Base-by-base conservation (phyloP, 768 basidiomycete species). In the Tylopilus rubrobrunneus region DNA sequence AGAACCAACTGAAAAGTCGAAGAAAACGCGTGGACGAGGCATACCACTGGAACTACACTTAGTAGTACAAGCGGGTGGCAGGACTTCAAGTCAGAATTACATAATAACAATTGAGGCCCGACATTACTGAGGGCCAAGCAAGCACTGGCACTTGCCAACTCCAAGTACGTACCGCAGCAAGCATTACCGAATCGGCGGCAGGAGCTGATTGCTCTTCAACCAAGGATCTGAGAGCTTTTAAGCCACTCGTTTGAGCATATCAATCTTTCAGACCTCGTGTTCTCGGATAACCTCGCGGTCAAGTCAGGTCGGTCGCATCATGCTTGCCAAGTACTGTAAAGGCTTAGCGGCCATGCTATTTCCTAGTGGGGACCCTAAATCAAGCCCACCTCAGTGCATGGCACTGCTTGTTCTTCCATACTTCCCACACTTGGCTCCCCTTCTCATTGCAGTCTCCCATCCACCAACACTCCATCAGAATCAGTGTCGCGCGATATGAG, bases 1-100 rank as follows among this genome's bases (percentile, higher is more conserved):
- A 55, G 71, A 67, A 53, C 77, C 80, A 48, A 84, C 65, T 17
- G 78, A 65, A 64, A 89, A 76, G 63, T 90, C 86, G 51, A 90
- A 74, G 67, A 89, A 90, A 3, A 84, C 81, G 58, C 89, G 78
- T 17, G 84, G 79, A 19, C 73, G 76, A 44, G 75, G 70, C 82
- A 83, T 84, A 31, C 10, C 2, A 8, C 31, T 31, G 9, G 6
- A 29, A 29, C 19, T 19, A 19, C 19, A 19, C 19, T 19, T 19
- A 19, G 19, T 19, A 25, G 25, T 25, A 25, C 25, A 25, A 25
- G 25, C 25, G 19, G 19, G 19, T 19, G 19, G 19, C 19, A 19
- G 19, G 19, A 19, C 19, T 25, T 25, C 25, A 11, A 31, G 31
- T 8, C 5, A 31, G 39, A 15, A 51, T 62, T 64, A 64, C 45